Conservation (phyloP, 768 basidiomycete species). For the Auricularia sp. region DNA sequence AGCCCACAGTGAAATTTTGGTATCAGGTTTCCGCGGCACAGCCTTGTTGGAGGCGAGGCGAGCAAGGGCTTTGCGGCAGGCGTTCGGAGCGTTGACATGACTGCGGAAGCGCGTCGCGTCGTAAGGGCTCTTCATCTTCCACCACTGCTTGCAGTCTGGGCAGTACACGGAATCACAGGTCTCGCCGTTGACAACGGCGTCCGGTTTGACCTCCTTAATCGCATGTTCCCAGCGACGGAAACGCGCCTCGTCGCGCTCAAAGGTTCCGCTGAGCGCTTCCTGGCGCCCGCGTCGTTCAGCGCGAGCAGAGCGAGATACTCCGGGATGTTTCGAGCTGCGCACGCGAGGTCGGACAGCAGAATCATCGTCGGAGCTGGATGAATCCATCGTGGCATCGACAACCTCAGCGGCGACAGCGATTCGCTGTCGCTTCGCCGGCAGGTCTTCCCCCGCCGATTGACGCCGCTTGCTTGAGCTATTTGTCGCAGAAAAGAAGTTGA, state of each 20-base stretch:
- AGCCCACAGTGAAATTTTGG: not conserved
- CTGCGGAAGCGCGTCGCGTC: conserved; percentile 5
- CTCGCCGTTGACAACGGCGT: not conserved
- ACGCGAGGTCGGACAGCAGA: no score
- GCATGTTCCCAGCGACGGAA: conserved; percentile 4
- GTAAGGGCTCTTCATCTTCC: conserved; percentile 10
- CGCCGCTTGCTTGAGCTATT: no score
- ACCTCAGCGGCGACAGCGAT: no score
- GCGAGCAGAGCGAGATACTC: not conserved
- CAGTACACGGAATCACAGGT: conserved; percentile 6
- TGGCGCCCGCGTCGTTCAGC: no score
- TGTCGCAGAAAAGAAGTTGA: no score
- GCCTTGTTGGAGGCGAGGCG: not conserved
- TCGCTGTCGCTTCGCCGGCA: no score
- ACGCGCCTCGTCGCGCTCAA: not conserved
- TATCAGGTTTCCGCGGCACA: not conserved
- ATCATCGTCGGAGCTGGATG: no score
- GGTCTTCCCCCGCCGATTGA: no score
- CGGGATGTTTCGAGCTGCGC: no score
- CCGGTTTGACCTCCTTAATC: conserved; percentile 1
- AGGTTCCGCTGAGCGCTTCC: not conserved
- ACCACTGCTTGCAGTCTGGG: conserved; percentile 9
- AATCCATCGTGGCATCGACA: no score
- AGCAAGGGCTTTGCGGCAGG: not conserved
- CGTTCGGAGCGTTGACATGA: conserved; percentile 6